phyloP scores from a whole-genome alignment of 1,284 basidiomycete species.

The Ceratorhiza oryzae-sativae region DNA sequence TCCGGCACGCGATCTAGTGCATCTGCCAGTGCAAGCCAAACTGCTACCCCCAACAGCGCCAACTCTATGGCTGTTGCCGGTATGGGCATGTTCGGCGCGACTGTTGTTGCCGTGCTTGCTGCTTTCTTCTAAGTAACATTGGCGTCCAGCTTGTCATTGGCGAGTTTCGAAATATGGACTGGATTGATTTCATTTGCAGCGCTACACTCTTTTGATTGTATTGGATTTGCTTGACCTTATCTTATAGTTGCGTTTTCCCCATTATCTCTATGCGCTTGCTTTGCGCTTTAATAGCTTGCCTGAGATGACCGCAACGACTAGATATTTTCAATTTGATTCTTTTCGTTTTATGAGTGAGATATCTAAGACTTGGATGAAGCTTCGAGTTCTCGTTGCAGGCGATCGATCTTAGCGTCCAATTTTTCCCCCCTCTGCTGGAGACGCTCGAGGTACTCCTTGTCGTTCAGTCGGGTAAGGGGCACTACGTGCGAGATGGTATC shows the following conservation, averaged over 20 bases:
- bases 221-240: constrained; percentile 25
- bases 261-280: neutral
- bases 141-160: neutral
- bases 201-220: constrained; percentile 15
- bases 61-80: constrained; percentile 13
- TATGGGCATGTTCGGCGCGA: constrained; percentile 28
- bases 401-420: constrained; percentile 21
- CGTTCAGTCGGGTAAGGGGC: constrained; percentile 20
- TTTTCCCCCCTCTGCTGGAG: constrained; percentile 11
- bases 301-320: constrained; percentile 31
- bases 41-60: constrained; percentile 43
- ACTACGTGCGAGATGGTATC: constrained; percentile 26
- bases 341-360: neutral
- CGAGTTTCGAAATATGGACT: constrained; percentile 6
- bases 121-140: constrained; percentile 17
- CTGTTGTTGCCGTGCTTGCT: constrained; percentile 25
- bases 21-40: constrained; percentile 4
- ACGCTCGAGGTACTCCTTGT: constrained; percentile 22
- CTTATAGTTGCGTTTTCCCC: constrained; percentile 32
- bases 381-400: neutral
- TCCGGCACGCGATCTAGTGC: neutral
- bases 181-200: neutral
- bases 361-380: neutral
- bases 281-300: constrained; percentile 19
- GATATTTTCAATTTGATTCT: constrained; percentile 3